A percentile compares a stretch with the other conserved stretches of the same genome.
Evolutionary conservation across 345 rosid species (phyloP).

Genomic region (Pugionium cornutum): DNA sequence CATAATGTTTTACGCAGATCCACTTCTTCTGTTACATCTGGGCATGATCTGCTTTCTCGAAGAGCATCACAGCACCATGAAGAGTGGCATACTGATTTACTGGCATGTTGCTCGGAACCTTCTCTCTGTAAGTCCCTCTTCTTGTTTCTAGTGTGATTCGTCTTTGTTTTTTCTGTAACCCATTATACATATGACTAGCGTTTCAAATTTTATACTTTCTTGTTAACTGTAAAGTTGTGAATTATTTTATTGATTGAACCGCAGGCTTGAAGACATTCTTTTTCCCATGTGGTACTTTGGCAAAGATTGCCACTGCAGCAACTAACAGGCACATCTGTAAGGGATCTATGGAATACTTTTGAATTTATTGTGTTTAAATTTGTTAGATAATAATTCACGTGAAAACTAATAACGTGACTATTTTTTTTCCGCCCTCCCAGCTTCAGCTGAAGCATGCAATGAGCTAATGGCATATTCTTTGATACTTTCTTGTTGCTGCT

Average conservation of each 20-base stretch:
- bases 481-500: constrained; percentile 96
- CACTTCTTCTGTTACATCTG: constrained; percentile 68
- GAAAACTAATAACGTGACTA: not conserved
- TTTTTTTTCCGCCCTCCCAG: constrained; percentile 44
- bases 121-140: constrained; percentile 63
- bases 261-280: constrained; percentile 85
- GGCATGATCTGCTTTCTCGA: constrained; percentile 65
- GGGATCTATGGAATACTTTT: constrained; percentile 30
- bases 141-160: constrained; percentile 15
- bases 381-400: not conserved
- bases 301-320: constrained; percentile 86
- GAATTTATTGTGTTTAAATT: not conserved
- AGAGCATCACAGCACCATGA: constrained; percentile 61
- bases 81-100: constrained; percentile 92
- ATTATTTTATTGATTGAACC: constrained; percentile 22
- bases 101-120: constrained; percentile 96
- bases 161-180: not conserved
- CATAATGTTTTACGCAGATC: constrained; percentile 54
- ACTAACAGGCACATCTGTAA: constrained; percentile 81
- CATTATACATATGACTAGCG: not conserved
- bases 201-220: constrained; percentile 12
- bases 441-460: constrained; percentile 93
- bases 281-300: constrained; percentile 88
- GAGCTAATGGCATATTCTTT: constrained; percentile 91
- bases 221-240: constrained; percentile 14